Percentiles rank a stretch among this genome's conserved stretches.
phyloP scores from a whole-genome alignment of 2,329 filamentous ascomycete genomes.

The Colletotrichum scovillei region DNA sequence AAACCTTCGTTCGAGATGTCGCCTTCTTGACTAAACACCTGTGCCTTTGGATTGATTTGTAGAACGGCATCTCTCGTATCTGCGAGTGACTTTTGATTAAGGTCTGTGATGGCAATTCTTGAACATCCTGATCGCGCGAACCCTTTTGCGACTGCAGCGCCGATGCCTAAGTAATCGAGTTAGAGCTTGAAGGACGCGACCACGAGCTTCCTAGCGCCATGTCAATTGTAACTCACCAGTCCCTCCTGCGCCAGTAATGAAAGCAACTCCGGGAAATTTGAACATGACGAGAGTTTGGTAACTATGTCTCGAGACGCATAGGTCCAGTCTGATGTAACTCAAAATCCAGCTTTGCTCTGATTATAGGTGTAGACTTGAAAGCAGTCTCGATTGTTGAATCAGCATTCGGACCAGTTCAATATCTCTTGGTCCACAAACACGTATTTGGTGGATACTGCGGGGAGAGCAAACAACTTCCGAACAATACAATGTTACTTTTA shows the following conservation, averaged over 20 bases:
- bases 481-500: constrained; percentile 3
- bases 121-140: constrained; percentile 63
- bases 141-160: constrained; percentile 61
- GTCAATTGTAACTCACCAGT: constrained; percentile 47
- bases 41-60: constrained; percentile 45
- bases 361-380: too few relatives aligned
- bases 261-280: constrained; percentile 55
- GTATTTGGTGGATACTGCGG: constrained; percentile 27
- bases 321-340: background rate
- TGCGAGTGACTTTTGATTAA: constrained; percentile 53
- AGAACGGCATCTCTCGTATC: constrained; percentile 48
- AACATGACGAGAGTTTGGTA: constrained; percentile 13
- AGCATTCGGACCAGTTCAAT: background rate
- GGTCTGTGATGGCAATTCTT: constrained; percentile 65
- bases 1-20: constrained; percentile 61
- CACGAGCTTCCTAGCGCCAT: background rate
- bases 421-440: background rate
- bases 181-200: background rate
- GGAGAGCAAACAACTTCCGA: constrained; percentile 6
- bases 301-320: background rate
- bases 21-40: constrained; percentile 50
- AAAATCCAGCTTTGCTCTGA: background rate
- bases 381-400: background rate
- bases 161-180: constrained; percentile 57
- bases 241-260: constrained; percentile 60